Base-by-base conservation (phyloP, 768 basidiomycete genomes). In the Tricholoma sp. region DNA sequence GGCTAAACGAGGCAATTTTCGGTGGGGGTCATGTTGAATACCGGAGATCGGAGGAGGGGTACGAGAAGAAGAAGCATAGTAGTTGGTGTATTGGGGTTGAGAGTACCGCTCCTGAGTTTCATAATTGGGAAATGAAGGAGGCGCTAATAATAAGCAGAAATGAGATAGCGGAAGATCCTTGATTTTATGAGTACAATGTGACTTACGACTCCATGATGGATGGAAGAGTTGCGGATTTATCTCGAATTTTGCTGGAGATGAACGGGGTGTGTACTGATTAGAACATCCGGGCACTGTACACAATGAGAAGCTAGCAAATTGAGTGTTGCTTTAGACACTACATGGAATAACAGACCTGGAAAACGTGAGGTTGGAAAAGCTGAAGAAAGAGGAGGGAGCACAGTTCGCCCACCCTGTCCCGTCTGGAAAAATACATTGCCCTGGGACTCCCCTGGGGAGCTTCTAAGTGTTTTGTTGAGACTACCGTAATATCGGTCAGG, bases 341-440 rank as follows among this genome's bases (percentile, higher is more conserved):
- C 67, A 77, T 74, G 68, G 74, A 73, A 73, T 73, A 80, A 88
- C 88, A 81, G 84, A 89, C 88, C 88, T 89, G 88, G 82, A 86
- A 85, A 87, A 84, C 80, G 86, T 86, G 84, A 89, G 85, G 83
- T 84, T 87, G 86, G 86, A 86, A 88, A 86, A 67, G 83, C 82
- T 74, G 85, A 79, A 83, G 83, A 81, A 81, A 89, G 78, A 84
- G 88, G 84, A 85, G 88, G 88, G 73, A 89, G 84, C 78, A 88
- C 81, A 79, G 85, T 83, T 84, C 88, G 85, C 88, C 87, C 87
- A 89, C 88, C 88, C 84, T 89, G 88, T 80, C 85, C 83, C 75
- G 82, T 79, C 76, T 81, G 81, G 77, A 87, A 83, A 80, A 85
- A 86, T 76, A 71, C 77, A 73, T 24, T 49, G 44, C 77, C 76